Conservation (phyloP, 805 yeast species). For the Ogataea chonburiensis region DNA sequence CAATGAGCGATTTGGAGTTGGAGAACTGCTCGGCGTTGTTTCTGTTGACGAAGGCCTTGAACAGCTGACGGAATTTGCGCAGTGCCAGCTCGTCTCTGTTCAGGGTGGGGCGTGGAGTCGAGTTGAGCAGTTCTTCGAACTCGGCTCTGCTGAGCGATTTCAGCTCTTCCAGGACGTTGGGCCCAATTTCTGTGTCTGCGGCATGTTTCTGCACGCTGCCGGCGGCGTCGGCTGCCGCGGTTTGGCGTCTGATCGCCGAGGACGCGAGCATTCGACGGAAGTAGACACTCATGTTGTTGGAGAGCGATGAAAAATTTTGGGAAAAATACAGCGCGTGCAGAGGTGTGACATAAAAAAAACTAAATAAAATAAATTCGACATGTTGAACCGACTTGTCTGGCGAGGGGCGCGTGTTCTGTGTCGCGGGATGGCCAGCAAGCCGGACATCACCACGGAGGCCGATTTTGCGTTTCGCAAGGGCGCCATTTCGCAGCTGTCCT, state of each 20-base stretch:
- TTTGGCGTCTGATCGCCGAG: slow-evolving; percentile 6
- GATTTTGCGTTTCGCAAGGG: slow-evolving; percentile 35
- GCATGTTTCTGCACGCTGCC: not conserved
- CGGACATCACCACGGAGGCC: slow-evolving; percentile 27
- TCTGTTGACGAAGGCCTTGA: slow-evolving; percentile 27
- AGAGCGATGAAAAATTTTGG: slow-evolving; percentile 11
- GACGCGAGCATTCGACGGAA: slow-evolving; percentile 9
- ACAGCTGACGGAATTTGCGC: slow-evolving; percentile 28
- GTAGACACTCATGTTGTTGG: slow-evolving; percentile 9
- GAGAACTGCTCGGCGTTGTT: slow-evolving; percentile 24
- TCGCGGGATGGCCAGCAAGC: slow-evolving; percentile 4
- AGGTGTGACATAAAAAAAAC: not conserved
- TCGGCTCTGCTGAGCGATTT: slow-evolving; percentile 25
- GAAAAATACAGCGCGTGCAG: not conserved
- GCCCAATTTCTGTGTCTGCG: not conserved
- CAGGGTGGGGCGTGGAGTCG: slow-evolving; percentile 29
- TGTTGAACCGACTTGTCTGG: slow-evolving; percentile 2
- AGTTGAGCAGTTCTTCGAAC: slow-evolving; percentile 27
- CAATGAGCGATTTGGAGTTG: slow-evolving; percentile 27
- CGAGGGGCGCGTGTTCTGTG: not conserved
- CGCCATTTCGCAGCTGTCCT: slow-evolving; percentile 14
- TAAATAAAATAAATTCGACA: not conserved
- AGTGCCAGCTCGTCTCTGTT: slow-evolving; percentile 30
- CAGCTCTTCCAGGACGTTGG: slow-evolving; percentile 15
- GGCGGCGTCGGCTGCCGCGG: slow-evolving; percentile 3